A percentile compares a stretch with the other conserved stretches of the same genome.
These are phyloP conservation scores for Neofusicoccum cordaticola DNA, from an alignment of 2,329 filamentous ascomycete species.

Conservation along the genomic window DNA sequence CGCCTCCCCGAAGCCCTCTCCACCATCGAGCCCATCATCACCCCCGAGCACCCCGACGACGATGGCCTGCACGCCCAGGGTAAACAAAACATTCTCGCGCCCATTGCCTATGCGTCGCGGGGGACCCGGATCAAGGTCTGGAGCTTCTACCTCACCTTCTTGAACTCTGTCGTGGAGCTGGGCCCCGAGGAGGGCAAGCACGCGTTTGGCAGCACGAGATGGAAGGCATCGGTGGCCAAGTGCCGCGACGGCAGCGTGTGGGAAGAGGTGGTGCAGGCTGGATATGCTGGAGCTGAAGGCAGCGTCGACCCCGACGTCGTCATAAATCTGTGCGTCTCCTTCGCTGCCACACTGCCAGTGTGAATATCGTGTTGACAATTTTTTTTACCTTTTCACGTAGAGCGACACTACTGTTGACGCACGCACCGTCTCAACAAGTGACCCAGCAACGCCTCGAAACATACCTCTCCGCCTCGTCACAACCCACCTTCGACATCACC, in stretches of 20 bases:
- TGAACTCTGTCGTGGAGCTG: slow-evolving; percentile 87
- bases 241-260: slow-evolving; percentile 89
- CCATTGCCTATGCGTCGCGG: slow-evolving; percentile 75
- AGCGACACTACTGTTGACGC: slow-evolving; percentile 85
- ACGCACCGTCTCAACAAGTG: slow-evolving; percentile 75
- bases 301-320: slow-evolving; percentile 95
- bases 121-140: slow-evolving; percentile 91
- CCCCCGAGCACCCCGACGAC: slow-evolving; percentile 40
- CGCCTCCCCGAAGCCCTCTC: slow-evolving; percentile 86
- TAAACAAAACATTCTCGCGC: slow-evolving; percentile 50
- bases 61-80: slow-evolving; percentile 19
- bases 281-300: slow-evolving; percentile 83
- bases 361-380: not conserved
- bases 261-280: slow-evolving; percentile 85
- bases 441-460: slow-evolving; percentile 88
- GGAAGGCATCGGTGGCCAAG: slow-evolving; percentile 76
- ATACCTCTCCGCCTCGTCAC: slow-evolving; percentile 75
- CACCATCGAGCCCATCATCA: slow-evolving; percentile 79
- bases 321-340: slow-evolving; percentile 64
- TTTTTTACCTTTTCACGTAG: slow-evolving; percentile 44
- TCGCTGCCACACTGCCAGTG: not conserved
- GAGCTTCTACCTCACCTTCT: slow-evolving; percentile 91
- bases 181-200: slow-evolving; percentile 87
- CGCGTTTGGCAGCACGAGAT: slow-evolving; percentile 80
- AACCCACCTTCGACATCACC: slow-evolving; percentile 70